phyloP scores from a whole-genome alignment of 2,329 filamentous ascomycete genomes.

The Aureobasidium sp. region DNA sequence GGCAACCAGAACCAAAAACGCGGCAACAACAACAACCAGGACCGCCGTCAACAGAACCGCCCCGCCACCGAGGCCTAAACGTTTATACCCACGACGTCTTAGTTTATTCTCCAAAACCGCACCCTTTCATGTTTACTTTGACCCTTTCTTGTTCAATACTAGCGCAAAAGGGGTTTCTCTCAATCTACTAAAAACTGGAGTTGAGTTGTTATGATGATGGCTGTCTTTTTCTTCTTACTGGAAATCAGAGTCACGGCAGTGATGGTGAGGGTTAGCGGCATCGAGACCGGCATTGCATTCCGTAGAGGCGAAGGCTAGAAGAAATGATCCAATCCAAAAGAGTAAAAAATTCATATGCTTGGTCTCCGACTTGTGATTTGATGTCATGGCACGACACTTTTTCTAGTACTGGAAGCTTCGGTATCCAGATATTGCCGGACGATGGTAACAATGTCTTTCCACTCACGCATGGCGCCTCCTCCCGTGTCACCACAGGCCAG shows the following conservation, averaged over 20 bases:
- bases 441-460: slow-evolving; percentile 61
- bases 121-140: slow-evolving; percentile 1
- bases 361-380: not conserved
- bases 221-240: slow-evolving; percentile 6
- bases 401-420: not conserved
- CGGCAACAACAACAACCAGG: slow-evolving; percentile 15
- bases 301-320: slow-evolving; percentile 15
- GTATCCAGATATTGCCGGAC: slow-evolving; percentile 43
- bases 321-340: slow-evolving; percentile 11
- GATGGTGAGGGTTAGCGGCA: slow-evolving; percentile 12
- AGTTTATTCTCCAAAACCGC: not conserved
- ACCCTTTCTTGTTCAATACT: slow-evolving; percentile 2
- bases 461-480: slow-evolving; percentile 73
- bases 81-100: not conserved
- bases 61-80: slow-evolving; percentile 14
- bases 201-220: slow-evolving; percentile 10
- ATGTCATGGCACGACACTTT: not conserved
- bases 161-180: not conserved
- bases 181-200: slow-evolving; percentile 4
- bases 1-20: slow-evolving; percentile 16
- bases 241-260: slow-evolving; percentile 5
- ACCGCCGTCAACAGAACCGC: slow-evolving; percentile 15
- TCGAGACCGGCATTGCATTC: slow-evolving; percentile 9
- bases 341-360: not conserved
- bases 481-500: slow-evolving; percentile 81